Percentiles rank a stretch among this genome's conserved stretches.
Evolutionary conservation across 805 yeast genomes (phyloP).

Genomic region (Lipomyces starkeyi): DNA sequence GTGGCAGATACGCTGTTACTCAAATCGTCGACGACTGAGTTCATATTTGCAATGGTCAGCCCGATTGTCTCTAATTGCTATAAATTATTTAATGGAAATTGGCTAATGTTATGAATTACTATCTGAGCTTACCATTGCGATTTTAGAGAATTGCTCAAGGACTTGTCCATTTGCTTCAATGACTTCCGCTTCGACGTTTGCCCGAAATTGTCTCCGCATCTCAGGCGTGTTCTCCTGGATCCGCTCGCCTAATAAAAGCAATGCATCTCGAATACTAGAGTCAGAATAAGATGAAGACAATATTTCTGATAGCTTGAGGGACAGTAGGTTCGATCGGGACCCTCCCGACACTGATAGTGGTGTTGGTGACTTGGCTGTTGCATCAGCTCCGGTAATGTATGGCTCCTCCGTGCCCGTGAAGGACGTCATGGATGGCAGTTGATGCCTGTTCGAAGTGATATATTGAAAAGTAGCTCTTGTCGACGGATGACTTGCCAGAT

Average conservation of each 20-base stretch:
- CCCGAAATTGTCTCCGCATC: conserved; percentile 44
- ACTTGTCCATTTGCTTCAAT: conserved; percentile 44
- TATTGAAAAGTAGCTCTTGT: not conserved
- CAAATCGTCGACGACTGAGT: conserved; percentile 42
- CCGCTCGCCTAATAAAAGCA: conserved; percentile 43
- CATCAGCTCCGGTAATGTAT: conserved; percentile 9
- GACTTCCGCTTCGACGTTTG: conserved; percentile 46
- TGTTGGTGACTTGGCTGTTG: conserved; percentile 24
- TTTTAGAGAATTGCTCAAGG: conserved; percentile 46
- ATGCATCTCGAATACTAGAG: conserved; percentile 43
- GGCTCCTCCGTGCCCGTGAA: conserved; percentile 21
- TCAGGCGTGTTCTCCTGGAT: conserved; percentile 45
- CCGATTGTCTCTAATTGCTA: conserved; percentile 40
- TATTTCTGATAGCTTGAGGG: conserved; percentile 38
- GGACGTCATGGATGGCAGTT: conserved; percentile 15
- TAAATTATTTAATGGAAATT: conserved; percentile 22
- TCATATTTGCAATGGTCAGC: conserved; percentile 38
- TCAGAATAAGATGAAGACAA: conserved; percentile 47
- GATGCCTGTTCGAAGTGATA: not conserved
- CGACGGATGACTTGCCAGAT: too few species aligned
- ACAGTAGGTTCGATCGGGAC: conserved; percentile 30
- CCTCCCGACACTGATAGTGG: conserved; percentile 24
- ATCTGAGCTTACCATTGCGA: conserved; percentile 38
- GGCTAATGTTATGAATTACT: not conserved
- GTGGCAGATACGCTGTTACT: conserved; percentile 20